Percentiles rank a stretch among this genome's conserved stretches.
Evolutionary conservation across 2,329 filamentous ascomycete genomes (phyloP).

Genomic region (Onygenales sp.): DNA sequence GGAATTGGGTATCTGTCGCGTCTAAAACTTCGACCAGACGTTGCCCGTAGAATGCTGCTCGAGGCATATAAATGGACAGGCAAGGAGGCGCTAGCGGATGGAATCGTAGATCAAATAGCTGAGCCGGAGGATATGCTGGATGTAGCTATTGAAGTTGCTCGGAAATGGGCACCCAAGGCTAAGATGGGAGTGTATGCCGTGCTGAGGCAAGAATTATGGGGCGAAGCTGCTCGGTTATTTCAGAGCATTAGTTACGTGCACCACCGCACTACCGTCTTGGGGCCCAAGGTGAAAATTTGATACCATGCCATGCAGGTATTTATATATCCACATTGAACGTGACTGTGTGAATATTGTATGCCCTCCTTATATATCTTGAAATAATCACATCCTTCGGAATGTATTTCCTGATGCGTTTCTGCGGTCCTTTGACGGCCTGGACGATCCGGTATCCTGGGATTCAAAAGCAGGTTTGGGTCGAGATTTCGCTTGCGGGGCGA

Average conservation of each 20-base stretch:
- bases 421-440: conserved; percentile 31
- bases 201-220: conserved; percentile 6
- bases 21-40: conserved; percentile 35
- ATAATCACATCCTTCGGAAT: conserved; percentile 35
- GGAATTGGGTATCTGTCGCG: conserved; percentile 38
- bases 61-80: conserved; percentile 41
- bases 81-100: conserved; percentile 34
- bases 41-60: conserved; percentile 40
- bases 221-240: conserved; percentile 5
- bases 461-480: conserved; percentile 14
- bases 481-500: conserved; percentile 43
- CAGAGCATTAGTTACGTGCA: conserved; percentile 6
- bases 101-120: conserved; percentile 38
- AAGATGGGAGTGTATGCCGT: conserved; percentile 5
- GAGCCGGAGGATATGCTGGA: conserved; percentile 33
- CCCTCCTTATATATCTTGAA: background rate
- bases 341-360: background rate
- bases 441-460: conserved; percentile 12
- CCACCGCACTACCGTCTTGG: conserved; percentile 4
- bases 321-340: background rate
- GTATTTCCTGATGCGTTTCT: conserved; percentile 42
- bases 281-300: conserved; percentile 6
- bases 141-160: conserved; percentile 27
- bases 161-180: conserved; percentile 19
- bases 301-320: background rate